Evolutionary conservation across 2,329 filamentous ascomycete species (phyloP).

Genomic region (Paracamarosporium sp.): DNA sequence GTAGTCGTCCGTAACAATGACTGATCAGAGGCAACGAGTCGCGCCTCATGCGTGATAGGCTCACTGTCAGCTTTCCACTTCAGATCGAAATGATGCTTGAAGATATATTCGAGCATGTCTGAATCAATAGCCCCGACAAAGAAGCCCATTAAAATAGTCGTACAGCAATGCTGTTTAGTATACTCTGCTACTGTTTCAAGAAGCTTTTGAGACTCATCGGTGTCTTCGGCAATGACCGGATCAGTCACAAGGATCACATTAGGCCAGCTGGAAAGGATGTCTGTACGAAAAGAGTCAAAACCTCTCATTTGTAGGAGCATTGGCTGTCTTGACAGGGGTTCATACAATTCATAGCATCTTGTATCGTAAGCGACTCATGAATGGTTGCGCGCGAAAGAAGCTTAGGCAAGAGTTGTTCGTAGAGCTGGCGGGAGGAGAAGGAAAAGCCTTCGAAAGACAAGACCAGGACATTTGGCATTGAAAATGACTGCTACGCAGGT

Average conservation of each 20-base stretch:
- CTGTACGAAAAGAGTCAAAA: background rate
- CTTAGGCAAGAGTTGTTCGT: constrained; percentile 28
- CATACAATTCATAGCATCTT: constrained; percentile 27
- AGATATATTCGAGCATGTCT: constrained; percentile 18
- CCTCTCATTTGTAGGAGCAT: background rate
- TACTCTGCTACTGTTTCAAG: constrained; percentile 20
- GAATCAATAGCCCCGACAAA: constrained; percentile 20
- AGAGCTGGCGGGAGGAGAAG: constrained; percentile 31
- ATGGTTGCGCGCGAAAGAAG: constrained; percentile 27
- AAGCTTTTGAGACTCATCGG: constrained; percentile 17
- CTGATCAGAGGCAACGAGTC: constrained; percentile 14
- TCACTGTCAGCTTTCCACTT: constrained; percentile 21
- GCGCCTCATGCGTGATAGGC: constrained; percentile 11
- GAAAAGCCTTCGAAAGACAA: constrained; percentile 32
- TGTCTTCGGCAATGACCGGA: constrained; percentile 18
- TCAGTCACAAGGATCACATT: constrained; percentile 32
- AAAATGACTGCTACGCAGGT: background rate
- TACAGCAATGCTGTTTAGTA: constrained; percentile 27
- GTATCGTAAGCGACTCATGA: constrained; percentile 28
- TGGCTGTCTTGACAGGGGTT: no score
- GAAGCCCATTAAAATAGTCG: constrained; percentile 29
- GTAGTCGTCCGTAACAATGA: constrained; percentile 21
- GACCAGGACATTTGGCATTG: constrained; percentile 31
- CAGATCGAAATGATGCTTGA: constrained; percentile 25
- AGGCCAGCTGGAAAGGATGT: constrained; percentile 29